Evolutionary conservation across 768 basidiomycete genomes (phyloP).

Genomic region (Suillus subaureus): DNA sequence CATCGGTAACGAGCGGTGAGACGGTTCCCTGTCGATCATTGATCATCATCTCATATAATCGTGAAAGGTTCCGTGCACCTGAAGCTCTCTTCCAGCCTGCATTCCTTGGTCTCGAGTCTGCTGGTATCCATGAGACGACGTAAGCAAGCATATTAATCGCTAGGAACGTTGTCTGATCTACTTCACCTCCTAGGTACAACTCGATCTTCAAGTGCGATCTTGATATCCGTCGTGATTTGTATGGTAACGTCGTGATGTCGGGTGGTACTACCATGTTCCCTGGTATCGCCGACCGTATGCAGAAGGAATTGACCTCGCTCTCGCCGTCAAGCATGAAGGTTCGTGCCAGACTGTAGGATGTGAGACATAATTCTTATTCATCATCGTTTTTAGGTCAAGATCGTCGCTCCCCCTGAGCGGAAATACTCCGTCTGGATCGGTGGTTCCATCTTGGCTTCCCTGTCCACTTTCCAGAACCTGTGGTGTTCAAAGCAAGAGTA

Average conservation of each 20-base stretch:
- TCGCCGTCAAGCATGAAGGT: conserved; percentile 86
- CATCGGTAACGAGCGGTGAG: conserved; percentile 65
- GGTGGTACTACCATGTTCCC: conserved; percentile 97
- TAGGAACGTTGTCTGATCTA: not conserved
- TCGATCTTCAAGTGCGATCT: conserved; percentile 72
- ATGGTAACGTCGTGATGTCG: conserved; percentile 47
- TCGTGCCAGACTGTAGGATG: conserved; percentile 16
- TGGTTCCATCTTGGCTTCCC: conserved; percentile 83
- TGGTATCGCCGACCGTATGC: conserved; percentile 95
- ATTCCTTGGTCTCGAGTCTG: conserved; percentile 70
- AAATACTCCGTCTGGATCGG: conserved; percentile 98
- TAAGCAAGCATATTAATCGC: conserved; percentile 22
- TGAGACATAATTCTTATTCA: not conserved
- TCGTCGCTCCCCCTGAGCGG: conserved; percentile 90
- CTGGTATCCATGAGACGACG: conserved; percentile 81
- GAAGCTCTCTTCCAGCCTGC: conserved; percentile 62
- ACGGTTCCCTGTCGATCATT: not conserved
- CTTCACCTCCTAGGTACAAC: conserved; percentile 44
- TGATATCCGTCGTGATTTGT: conserved; percentile 48
- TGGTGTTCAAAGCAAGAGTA: conserved; percentile 95
- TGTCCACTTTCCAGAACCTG: conserved; percentile 95
- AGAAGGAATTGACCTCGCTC: conserved; percentile 86
- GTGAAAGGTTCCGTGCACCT: conserved; percentile 52
- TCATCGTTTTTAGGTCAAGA: conserved; percentile 64
- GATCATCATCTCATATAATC: conserved; percentile 1